Conservation (phyloP, 2,329 filamentous ascomycete species). For the Colletotrichum theobromicola region DNA sequence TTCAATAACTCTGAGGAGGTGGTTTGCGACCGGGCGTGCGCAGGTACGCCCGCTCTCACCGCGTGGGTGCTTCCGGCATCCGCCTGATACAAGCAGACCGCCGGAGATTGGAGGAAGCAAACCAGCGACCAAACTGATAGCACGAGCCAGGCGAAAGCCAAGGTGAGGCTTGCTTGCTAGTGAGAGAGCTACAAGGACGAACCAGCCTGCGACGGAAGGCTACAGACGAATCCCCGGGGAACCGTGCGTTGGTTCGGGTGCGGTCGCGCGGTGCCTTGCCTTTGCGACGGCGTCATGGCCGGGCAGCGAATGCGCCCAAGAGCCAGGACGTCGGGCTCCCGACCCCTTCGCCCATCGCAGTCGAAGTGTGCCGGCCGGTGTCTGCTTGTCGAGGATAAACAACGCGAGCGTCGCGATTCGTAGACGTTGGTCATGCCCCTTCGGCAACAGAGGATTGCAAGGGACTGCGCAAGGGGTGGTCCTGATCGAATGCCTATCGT, state of each 20-base stretch:
- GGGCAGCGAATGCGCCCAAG: not conserved
- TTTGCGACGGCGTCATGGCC: not conserved
- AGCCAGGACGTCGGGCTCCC: constrained; percentile 4
- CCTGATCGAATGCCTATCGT: constrained; percentile 9
- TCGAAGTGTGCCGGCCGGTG: not conserved
- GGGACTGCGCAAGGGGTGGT: not conserved
- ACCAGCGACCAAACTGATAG: not conserved
- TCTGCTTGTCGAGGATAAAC: not conserved
- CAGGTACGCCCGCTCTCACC: not conserved
- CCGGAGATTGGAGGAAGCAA: not conserved
- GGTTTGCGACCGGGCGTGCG: not conserved
- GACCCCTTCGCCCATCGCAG: not conserved
- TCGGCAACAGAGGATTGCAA: not conserved
- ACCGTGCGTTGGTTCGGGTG: not conserved
- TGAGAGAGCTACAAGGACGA: not conserved
- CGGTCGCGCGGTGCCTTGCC: not conserved
- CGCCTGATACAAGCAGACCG: not conserved
- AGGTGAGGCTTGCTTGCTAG: constrained; percentile 2
- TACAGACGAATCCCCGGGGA: not conserved
- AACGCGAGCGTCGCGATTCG: not conserved
- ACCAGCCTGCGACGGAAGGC: not conserved
- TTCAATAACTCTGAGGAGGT: not conserved
- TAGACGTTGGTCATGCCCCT: not conserved
- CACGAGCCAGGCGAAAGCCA: not conserved
- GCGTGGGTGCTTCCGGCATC: not conserved